These are phyloP conservation scores for Hypomontagnella monticulosa DNA, from an alignment of 495 filamentous ascomycete species.

Conservation along the genomic window DNA sequence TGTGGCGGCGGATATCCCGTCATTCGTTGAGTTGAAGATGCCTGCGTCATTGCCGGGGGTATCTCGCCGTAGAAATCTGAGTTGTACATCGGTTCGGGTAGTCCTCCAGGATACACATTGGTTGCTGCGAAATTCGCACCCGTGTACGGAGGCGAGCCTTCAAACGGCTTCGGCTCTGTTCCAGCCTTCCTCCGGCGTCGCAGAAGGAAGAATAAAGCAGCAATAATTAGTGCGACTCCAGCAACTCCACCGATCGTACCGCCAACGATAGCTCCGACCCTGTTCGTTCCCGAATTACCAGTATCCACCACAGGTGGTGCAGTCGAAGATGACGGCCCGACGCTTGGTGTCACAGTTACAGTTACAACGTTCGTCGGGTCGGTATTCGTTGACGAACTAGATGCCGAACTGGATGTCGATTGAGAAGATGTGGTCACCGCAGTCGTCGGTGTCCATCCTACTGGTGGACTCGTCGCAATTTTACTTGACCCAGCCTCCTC, in stretches of 20 bases:
- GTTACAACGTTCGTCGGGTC: constrained; percentile 22
- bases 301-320: background rate
- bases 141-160: constrained; percentile 27
- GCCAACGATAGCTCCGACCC: constrained; percentile 50
- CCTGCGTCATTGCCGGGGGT: constrained; percentile 42
- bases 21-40: constrained; percentile 33
- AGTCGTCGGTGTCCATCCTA: constrained; percentile 23
- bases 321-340: constrained; percentile 26
- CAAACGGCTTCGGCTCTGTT: constrained; percentile 21
- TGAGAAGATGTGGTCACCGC: constrained; percentile 18
- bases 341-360: constrained; percentile 32
- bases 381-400: constrained; percentile 6
- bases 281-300: constrained; percentile 8
- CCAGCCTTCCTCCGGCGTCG: constrained; percentile 25
- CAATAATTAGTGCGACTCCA: constrained; percentile 45
- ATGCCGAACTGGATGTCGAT: constrained; percentile 20
- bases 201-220: constrained; percentile 44
- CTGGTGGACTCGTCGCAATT: constrained; percentile 35
- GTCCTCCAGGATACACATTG: constrained; percentile 28
- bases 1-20: constrained; percentile 28
- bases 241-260: constrained; percentile 53
- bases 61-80: constrained; percentile 47
- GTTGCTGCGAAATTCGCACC: constrained; percentile 14
- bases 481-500: constrained; percentile 29
- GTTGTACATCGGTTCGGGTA: constrained; percentile 37